Evolutionary conservation across 495 filamentous ascomycete genomes (phyloP).

Genomic region (Hypomontagnella monticulosa): DNA sequence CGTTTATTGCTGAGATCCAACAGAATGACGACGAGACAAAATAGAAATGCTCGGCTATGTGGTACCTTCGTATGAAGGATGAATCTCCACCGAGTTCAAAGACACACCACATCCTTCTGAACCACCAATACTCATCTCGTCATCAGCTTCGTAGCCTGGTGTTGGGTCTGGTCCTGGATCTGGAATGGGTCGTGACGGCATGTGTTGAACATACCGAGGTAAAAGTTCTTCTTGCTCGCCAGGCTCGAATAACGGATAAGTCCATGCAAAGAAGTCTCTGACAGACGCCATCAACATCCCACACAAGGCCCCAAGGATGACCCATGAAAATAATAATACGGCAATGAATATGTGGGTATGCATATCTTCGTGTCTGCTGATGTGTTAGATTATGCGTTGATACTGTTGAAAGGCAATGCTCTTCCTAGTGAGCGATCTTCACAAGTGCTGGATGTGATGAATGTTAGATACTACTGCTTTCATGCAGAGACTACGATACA

Average conservation of each 20-base stretch:
- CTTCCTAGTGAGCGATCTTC: too few relatives aligned
- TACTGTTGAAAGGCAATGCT: too few relatives aligned
- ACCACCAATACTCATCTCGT: conserved; percentile 22
- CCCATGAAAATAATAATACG: background rate
- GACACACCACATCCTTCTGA: background rate
- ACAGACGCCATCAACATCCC: background rate
- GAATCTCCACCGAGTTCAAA: background rate
- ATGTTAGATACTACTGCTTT: too few relatives aligned
- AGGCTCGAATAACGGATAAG: background rate
- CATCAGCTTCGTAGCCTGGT: conserved; percentile 27
- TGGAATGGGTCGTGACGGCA: too few relatives aligned
- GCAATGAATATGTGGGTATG: background rate
- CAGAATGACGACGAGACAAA: too few relatives aligned
- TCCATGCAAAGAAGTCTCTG: background rate
- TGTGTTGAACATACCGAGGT: too few relatives aligned
- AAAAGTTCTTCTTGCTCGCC: background rate
- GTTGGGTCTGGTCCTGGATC: too few relatives aligned
- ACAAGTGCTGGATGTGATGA: too few relatives aligned
- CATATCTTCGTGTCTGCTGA: background rate
- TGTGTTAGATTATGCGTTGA: background rate
- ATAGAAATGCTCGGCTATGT: too few relatives aligned
- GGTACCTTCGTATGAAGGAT: background rate
- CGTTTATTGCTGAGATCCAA: too few relatives aligned
- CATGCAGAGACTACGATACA: too few relatives aligned
- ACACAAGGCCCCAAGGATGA: background rate